Evolutionary conservation across 495 filamentous ascomycete species (phyloP).

Genomic region (Poronia punctata): DNA sequence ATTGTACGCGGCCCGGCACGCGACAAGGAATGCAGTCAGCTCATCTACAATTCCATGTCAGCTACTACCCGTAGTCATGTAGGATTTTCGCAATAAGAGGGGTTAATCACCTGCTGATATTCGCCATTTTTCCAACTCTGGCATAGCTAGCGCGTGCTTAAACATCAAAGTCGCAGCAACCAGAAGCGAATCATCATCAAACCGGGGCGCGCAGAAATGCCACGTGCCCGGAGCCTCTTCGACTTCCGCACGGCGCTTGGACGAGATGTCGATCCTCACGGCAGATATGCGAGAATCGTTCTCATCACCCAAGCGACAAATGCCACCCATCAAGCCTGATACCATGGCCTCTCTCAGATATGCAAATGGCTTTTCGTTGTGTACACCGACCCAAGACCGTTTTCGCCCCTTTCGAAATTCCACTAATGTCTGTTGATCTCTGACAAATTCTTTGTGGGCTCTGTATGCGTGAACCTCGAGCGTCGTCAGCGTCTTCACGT

Average conservation of each 20-base stretch:
- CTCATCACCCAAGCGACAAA: slow-evolving; percentile 63
- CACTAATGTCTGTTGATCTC: slow-evolving; percentile 59
- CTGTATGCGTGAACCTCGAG: slow-evolving; percentile 79
- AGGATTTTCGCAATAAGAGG: slow-evolving; percentile 1
- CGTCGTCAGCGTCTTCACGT: slow-evolving; percentile 59
- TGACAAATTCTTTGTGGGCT: slow-evolving; percentile 60
- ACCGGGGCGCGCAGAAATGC: slow-evolving; percentile 84
- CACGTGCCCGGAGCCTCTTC: slow-evolving; percentile 68
- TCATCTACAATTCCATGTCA: slow-evolving; percentile 42
- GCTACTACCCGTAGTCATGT: slow-evolving; percentile 14
- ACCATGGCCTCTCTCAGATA: slow-evolving; percentile 85
- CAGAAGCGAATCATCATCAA: slow-evolving; percentile 80
- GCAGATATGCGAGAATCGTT: slow-evolving; percentile 32
- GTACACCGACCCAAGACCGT: slow-evolving; percentile 87
- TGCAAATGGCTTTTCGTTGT: slow-evolving; percentile 78
- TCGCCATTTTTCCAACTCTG: slow-evolving; percentile 72
- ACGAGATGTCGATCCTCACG: slow-evolving; percentile 41
- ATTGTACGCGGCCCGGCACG: slow-evolving; percentile 84
- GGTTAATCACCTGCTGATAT: slow-evolving; percentile 55
- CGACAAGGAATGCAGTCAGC: slow-evolving; percentile 71
- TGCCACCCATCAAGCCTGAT: slow-evolving; percentile 82
- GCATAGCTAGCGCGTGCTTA: slow-evolving; percentile 77
- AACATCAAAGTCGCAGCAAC: slow-evolving; percentile 76
- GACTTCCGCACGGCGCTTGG: slow-evolving; percentile 54
- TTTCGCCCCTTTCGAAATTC: slow-evolving; percentile 65